Conservation (phyloP, 2,329 filamentous ascomycete genomes). For the Verticillium klebahnii region DNA sequence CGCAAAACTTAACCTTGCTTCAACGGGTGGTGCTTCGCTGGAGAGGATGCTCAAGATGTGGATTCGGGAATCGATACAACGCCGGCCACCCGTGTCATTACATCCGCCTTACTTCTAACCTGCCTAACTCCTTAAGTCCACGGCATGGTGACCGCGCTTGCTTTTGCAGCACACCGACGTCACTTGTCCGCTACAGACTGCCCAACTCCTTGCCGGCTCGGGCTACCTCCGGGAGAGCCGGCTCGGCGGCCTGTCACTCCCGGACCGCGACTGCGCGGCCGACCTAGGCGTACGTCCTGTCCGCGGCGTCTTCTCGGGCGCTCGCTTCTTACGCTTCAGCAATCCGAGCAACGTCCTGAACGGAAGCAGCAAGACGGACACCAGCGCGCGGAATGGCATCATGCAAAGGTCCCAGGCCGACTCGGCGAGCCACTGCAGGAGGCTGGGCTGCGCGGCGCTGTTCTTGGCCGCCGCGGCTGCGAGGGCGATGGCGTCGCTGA, state of each 20-base stretch:
- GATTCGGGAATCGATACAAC: too few species aligned
- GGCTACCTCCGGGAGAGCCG: conserved; percentile 17
- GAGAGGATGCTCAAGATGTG: not conserved
- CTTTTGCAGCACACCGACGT: too few species aligned
- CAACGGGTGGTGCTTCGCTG: not conserved
- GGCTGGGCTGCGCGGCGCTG: conserved; percentile 30
- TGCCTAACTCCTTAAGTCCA: not conserved
- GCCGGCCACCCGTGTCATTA: not conserved
- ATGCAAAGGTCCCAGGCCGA: conserved; percentile 27
- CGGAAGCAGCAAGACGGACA: conserved; percentile 37
- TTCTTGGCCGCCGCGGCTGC: conserved; percentile 67
- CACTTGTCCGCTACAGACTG: too few species aligned
- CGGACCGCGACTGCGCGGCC: conserved; percentile 23
- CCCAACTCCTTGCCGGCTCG: too few species aligned
- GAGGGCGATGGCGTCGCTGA: conserved; percentile 76
- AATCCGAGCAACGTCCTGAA: conserved; percentile 31
- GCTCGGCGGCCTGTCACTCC: conserved; percentile 28
- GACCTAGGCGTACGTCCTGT: conserved; percentile 18
- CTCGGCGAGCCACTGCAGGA: conserved; percentile 33
- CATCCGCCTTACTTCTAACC: not conserved
- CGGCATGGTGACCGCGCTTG: not conserved
- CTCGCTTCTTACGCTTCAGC: conserved; percentile 26
- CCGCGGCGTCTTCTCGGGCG: conserved; percentile 17
- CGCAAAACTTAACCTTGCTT: too few species aligned
- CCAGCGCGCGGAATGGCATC: conserved; percentile 35